Evolutionary conservation across 2,329 filamentous ascomycete genomes (phyloP), one percentile per base, ranked within the genome.

Genomic region (Dactylonectria estremocensis): DNA sequence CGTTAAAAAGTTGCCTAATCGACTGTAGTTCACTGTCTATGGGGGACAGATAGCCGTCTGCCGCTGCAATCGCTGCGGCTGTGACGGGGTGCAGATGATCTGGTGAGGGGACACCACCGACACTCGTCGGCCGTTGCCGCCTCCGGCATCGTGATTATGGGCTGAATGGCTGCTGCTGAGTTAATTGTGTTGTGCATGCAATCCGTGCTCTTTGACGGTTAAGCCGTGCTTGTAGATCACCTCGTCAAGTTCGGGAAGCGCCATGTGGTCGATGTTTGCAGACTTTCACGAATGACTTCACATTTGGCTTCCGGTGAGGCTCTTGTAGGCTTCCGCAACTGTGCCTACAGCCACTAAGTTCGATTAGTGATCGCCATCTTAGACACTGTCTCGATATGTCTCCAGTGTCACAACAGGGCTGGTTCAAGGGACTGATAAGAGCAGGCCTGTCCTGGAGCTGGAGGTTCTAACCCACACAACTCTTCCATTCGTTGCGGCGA

Each of bases 351-450:
- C 24, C 24, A 28, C 24, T 28, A 4, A 28, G 24, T 7, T 28
- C 7, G 24, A 28, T 4, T 28, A 14, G 7, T 18, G 5, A n/a
- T 8, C 8, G 16, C 16, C 16, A 43, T 43, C 1, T 43, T n/a
- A 3, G 3, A 54, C 58, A 24, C n/a, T 61, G 58, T 61, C 58
- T 61, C n/a, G 28, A 22, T 43, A 61, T 53, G 53, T 61, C 49
- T 61, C 58, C 58, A 33, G 48, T 61, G 43, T 5, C 48, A 61
- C 58, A 16, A 14, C 22, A 28, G 3, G 14, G 4, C n/a, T 11
- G 16, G 46, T 13, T 10, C 48, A 9, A 22, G 4, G 24, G 24
- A 28, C 24, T 28, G 24, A n/a, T 31, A 16, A 18, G 5, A 16
- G 33, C 28, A 18, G 6, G 16, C 14, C 16, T n/a, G 35, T 43